Conservation (phyloP, 768 basidiomycete genomes). For the Symmetrospora coprosmae region DNA sequence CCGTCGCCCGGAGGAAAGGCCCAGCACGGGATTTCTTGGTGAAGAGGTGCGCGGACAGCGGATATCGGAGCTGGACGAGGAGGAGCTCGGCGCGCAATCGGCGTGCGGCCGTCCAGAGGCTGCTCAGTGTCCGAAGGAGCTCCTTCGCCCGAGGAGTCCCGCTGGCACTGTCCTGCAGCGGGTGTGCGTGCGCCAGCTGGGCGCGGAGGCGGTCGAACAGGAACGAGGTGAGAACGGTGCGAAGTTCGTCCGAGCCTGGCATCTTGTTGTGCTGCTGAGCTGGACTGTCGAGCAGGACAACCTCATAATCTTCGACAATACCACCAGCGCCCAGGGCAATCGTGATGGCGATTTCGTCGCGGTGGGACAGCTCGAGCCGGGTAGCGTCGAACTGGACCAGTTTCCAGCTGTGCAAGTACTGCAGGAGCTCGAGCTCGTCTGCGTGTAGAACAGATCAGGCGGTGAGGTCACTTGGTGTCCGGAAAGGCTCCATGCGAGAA, state of each 20-base stretch:
- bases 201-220: constrained; percentile 20
- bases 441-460: not conserved
- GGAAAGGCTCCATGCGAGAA: not conserved
- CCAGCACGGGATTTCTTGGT: constrained; percentile 7
- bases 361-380: constrained; percentile 18
- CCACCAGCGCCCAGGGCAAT: constrained; percentile 1
- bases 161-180: not conserved
- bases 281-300: constrained; percentile 1
- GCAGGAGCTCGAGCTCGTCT: constrained; percentile 30
- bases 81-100: constrained; percentile 14
- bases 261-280: not conserved
- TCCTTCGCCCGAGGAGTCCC: not conserved
- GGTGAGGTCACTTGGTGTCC: not conserved
- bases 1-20: constrained; percentile 20
- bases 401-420: constrained; percentile 29
- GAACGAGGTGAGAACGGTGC: not conserved
- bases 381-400: constrained; percentile 10
- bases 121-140: constrained; percentile 9
- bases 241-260: not conserved
- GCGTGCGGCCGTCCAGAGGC: constrained; percentile 17
- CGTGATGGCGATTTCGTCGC: constrained; percentile 23
- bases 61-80: constrained; percentile 6
- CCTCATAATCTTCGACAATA: not conserved
- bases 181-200: not conserved
- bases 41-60: not conserved